A percentile compares a stretch with the other conserved stretches of the same genome.
phyloP scores from a whole-genome alignment of 495 filamentous ascomycete species.

The Bacidia rubella region DNA sequence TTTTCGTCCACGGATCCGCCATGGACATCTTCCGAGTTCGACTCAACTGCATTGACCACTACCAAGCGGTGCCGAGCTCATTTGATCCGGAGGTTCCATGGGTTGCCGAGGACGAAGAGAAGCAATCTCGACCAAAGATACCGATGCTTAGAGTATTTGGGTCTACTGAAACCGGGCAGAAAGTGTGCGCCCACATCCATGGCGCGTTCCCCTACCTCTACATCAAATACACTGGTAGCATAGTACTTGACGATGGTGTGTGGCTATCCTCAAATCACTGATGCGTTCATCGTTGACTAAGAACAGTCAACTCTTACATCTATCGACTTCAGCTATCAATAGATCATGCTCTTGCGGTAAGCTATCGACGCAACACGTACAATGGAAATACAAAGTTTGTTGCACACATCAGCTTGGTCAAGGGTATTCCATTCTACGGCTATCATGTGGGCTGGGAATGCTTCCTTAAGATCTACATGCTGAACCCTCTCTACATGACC shows the following conservation, averaged over 20 bases:
- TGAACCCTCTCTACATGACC: conserved; percentile 71
- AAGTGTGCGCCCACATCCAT: conserved; percentile 92
- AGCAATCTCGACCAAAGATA: conserved; percentile 48
- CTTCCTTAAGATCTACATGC: conserved; percentile 87
- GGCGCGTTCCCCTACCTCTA: conserved; percentile 92
- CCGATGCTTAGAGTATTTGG: conserved; percentile 89
- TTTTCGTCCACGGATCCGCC: neutral
- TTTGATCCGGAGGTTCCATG: conserved; percentile 67
- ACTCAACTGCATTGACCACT: conserved; percentile 89
- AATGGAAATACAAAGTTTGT: conserved; percentile 61
- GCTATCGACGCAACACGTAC: conserved; percentile 60
- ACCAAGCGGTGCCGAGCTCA: conserved; percentile 60
- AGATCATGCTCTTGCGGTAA: conserved; percentile 70
- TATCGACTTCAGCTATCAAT: conserved; percentile 62
- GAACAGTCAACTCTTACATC: conserved; percentile 54
- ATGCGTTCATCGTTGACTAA: neutral
- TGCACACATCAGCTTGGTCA: conserved; percentile 78
- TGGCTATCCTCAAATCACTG: neutral
- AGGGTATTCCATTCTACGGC: conserved; percentile 90
- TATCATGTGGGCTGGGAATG: conserved; percentile 84
- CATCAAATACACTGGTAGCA: conserved; percentile 65
- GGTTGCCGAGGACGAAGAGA: conserved; percentile 32
- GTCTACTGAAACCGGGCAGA: conserved; percentile 87
- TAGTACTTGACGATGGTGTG: conserved; percentile 53
- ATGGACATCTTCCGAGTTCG: conserved; percentile 72